Conservation (phyloP, 1,284 basidiomycete species). For the Cutaneotrichosporon sp. region DNA sequence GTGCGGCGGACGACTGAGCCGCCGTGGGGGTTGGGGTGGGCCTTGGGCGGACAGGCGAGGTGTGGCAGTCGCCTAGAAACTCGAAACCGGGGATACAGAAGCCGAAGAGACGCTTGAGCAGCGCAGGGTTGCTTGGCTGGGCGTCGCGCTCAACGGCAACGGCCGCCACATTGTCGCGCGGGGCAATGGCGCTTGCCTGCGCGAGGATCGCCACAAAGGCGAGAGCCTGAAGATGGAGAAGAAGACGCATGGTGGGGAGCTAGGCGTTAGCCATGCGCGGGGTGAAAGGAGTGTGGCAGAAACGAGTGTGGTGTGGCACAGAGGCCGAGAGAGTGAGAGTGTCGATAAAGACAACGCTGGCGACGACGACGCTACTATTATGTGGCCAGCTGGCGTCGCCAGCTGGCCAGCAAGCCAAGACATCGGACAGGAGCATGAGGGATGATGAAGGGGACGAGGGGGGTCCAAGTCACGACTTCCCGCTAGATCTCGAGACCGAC, state of each 20-base stretch:
- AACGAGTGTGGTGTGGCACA: background rate
- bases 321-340: background rate
- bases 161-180: background rate
- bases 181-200: background rate
- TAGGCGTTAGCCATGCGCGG: background rate
- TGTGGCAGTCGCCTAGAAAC: constrained; percentile 6
- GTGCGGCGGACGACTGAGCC: too few species aligned
- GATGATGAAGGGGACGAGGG: too few species aligned
- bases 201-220: background rate
- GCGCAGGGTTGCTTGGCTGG: background rate
- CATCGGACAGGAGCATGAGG: too few species aligned
- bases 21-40: background rate
- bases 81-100: constrained; percentile 6
- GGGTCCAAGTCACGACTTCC: too few species aligned
- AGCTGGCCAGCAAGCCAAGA: too few species aligned
- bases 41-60: background rate
- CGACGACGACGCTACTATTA: background rate
- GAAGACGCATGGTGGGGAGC: constrained; percentile 3
- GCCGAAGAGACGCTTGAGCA: constrained; percentile 8
- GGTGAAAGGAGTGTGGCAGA: background rate
- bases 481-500: too few species aligned
- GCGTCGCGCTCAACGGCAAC: background rate
- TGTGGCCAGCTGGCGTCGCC: too few species aligned
- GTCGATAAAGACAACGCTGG: background rate
- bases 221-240: background rate